These are phyloP conservation scores for Candida freyschussii DNA, from an alignment of 1,139 yeast genomes.

Conservation along the genomic window DNA sequence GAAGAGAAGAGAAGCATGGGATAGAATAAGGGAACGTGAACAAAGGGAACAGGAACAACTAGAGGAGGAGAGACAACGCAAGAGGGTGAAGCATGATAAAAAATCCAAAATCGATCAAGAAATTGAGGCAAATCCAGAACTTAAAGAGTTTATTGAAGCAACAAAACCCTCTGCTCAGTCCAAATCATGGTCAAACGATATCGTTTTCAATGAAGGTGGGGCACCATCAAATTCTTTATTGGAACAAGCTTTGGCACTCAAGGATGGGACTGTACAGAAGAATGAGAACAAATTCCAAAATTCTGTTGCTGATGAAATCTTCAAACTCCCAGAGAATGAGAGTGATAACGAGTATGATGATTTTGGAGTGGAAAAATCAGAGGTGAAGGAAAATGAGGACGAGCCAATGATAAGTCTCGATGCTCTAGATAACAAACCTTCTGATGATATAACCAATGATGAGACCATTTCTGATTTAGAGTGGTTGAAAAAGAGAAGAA, in stretches of 20 bases:
- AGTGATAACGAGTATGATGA: slow-evolving; percentile 70
- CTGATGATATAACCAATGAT: slow-evolving; percentile 36
- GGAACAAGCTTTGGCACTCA: slow-evolving; percentile 34
- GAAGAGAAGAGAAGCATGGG: slow-evolving; percentile 51
- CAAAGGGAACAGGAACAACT: slow-evolving; percentile 41
- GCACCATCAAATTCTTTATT: slow-evolving; percentile 36
- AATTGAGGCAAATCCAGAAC: slow-evolving; percentile 58
- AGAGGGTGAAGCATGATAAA: slow-evolving; percentile 28
- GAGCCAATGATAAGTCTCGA: slow-evolving; percentile 32
- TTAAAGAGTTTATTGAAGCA: slow-evolving; percentile 76
- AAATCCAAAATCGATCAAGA: slow-evolving; percentile 45
- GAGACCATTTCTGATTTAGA: slow-evolving; percentile 72
- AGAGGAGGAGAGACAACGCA: slow-evolving; percentile 33
- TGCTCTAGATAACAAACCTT: slow-evolving; percentile 11
- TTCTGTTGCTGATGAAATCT: slow-evolving; percentile 27
- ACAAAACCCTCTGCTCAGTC: slow-evolving; percentile 63
- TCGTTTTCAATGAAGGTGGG: slow-evolving; percentile 48
- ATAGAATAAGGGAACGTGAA: slow-evolving; percentile 51
- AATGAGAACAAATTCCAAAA: slow-evolving; percentile 19
- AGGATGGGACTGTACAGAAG: slow-evolving; percentile 20
- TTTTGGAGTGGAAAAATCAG: slow-evolving; percentile 33
- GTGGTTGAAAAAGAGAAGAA: slow-evolving; percentile 79
- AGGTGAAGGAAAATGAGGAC: slow-evolving; percentile 31
- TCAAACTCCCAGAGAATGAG: slow-evolving; percentile 38
- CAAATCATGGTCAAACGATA: slow-evolving; percentile 58